phyloP scores from a whole-genome alignment of 2,329 filamentous ascomycete species.

The Phyllosticta capitalensis region DNA sequence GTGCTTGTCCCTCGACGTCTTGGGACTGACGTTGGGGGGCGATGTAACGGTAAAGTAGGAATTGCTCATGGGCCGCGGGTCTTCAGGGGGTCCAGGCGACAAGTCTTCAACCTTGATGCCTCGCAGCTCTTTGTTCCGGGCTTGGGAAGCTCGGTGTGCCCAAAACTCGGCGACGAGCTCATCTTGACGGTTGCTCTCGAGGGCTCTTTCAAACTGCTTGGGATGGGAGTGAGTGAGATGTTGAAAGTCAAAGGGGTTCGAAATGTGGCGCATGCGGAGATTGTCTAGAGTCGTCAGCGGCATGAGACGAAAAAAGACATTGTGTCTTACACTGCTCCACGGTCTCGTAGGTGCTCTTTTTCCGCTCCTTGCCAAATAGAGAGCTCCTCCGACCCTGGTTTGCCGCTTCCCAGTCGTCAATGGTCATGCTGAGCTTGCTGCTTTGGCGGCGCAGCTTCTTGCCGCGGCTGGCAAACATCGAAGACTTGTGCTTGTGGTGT shows the following conservation, averaged over 20 bases:
- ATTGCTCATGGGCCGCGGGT: not conserved
- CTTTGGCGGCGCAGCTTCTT: conserved; percentile 27
- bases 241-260: conserved; percentile 55
- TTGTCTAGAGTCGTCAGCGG: conserved; percentile 12
- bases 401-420: conserved; percentile 20
- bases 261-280: conserved; percentile 36
- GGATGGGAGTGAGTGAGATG: conserved; percentile 52
- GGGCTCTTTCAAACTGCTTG: conserved; percentile 43
- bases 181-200: conserved; percentile 39
- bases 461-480: conserved; percentile 16
- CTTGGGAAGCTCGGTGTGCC: conserved; percentile 43
- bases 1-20: conserved; percentile 2
- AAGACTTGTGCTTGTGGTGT: conserved; percentile 23
- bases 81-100: conserved; percentile 12
- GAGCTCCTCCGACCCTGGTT: conserved; percentile 23
- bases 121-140: conserved; percentile 38
- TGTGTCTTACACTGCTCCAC: conserved; percentile 18
- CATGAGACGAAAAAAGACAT: not conserved
- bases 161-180: conserved; percentile 46
- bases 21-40: conserved; percentile 15
- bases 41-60: not conserved
- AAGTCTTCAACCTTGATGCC: conserved; percentile 45
- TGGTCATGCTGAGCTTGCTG: conserved; percentile 20
- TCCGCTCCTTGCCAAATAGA: conserved; percentile 23
- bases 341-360: conserved; percentile 20